Conservation (phyloP, 805 yeast genomes). For the Starmerella stigmatis region DNA sequence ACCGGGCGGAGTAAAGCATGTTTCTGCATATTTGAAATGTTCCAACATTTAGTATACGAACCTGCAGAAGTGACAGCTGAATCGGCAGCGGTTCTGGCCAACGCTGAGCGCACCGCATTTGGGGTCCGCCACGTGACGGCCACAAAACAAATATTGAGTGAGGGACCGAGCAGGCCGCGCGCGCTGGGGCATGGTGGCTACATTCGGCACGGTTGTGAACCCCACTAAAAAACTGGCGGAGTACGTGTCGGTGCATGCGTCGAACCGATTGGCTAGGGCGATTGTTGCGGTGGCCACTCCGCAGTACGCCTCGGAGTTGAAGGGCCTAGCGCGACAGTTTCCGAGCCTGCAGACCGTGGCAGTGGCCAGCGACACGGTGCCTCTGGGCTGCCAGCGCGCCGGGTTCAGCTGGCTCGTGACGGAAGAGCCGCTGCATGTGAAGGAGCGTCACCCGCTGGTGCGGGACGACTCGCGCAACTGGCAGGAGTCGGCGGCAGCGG, state of each 20-base stretch:
- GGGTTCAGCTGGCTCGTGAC: slow-evolving; percentile 26
- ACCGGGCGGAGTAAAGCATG: no score
- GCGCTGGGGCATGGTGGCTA: slow-evolving; percentile 6
- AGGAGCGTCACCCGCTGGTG: slow-evolving; percentile 18
- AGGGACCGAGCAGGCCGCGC: not conserved
- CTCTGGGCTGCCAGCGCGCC: slow-evolving; percentile 28
- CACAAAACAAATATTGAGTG: not conserved
- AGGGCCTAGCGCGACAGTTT: slow-evolving; percentile 14
- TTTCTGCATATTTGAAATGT: no score
- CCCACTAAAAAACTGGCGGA: slow-evolving; percentile 21
- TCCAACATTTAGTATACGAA: no score
- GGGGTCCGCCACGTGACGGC: slow-evolving; percentile 2
- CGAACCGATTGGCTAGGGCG: slow-evolving; percentile 21
- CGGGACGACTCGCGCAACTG: slow-evolving; percentile 13
- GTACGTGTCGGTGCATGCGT: slow-evolving; percentile 20
- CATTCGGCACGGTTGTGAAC: slow-evolving; percentile 23
- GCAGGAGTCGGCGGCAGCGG: slow-evolving; percentile 17
- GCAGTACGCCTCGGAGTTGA: slow-evolving; percentile 28
- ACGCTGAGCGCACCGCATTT: no score
- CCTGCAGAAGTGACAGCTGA: no score
- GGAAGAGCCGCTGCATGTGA: slow-evolving; percentile 18
- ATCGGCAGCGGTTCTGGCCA: no score
- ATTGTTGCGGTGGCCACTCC: slow-evolving; percentile 31
- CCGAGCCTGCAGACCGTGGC: slow-evolving; percentile 26
- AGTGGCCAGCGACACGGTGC: slow-evolving; percentile 28